These are phyloP conservation scores for Ganoderma lucidum DNA, from an alignment of 1,284 basidiomycete genomes.

Conservation along the genomic window DNA sequence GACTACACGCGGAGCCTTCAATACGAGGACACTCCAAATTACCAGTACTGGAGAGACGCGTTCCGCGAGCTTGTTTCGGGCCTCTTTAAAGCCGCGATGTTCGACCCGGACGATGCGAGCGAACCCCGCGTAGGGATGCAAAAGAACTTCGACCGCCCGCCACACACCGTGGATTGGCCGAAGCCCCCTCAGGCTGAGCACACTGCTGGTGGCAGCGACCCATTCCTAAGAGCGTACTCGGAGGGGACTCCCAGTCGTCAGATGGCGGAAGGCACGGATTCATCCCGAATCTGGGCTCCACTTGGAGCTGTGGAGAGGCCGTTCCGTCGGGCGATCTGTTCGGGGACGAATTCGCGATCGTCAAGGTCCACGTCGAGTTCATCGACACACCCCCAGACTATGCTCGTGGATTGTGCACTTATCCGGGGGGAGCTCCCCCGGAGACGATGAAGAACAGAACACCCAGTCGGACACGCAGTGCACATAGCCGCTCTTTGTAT, in stretches of 20 bases:
- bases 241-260: not conserved
- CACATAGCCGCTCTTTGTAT: not conserved
- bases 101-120: not conserved
- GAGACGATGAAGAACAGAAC: not conserved
- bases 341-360: not conserved
- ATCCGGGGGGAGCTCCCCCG: not conserved
- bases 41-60: too few species aligned
- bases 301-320: not conserved
- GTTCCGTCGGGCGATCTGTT: not conserved
- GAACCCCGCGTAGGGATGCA: not conserved
- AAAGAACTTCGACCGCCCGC: conserved; percentile 1
- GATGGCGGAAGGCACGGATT: not conserved
- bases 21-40: too few species aligned
- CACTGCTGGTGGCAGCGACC: not conserved
- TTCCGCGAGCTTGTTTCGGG: not conserved
- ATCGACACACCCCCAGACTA: not conserved
- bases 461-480: not conserved
- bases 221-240: not conserved
- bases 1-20: too few species aligned
- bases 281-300: not conserved
- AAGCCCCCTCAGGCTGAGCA: not conserved
- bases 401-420: not conserved
- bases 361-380: not conserved
- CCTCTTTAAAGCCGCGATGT: not conserved
- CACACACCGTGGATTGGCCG: not conserved